Base-by-base conservation (phyloP, 495 filamentous ascomycete species). In the Clohesyomyces aquaticus region DNA sequence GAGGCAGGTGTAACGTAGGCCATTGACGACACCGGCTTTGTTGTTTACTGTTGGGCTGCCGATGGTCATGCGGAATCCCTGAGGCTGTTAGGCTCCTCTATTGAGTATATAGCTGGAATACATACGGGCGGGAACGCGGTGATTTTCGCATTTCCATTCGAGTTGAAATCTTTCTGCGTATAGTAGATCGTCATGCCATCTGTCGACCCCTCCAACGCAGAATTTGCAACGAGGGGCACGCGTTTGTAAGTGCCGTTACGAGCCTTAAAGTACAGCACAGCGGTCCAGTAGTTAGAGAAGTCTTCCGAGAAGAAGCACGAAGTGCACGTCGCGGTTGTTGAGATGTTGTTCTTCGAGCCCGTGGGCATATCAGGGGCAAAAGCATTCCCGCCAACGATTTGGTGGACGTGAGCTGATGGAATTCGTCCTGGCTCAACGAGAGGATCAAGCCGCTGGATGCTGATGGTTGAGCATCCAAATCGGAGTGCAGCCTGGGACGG, bases 31-130 rank as follows among this genome's bases (percentile, higher is more conserved):
- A 9, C 72, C 68, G 4, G 60, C 54, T 54, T 71, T 28, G 16
- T 12, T 14, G 52, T 51, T 68, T 8, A 69, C 73, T 41, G 76
- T 72, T 48, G 79, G 78, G 69, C 63, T 76, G 60, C 80, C 80
- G 46, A 83, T 78, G 1, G 78, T 78, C 80, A 83, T 83, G 53
- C 80, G 79, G 77, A 83, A 83, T 28, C 80, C 80, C 80, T 82
- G 38, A 28, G 0, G 22, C 22, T 25, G 23, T 61, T 41, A 59
- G 49, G 46, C 29, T 35, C 3, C 19, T 21, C 12, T 29, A 14
- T 46, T 25, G 14, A 16, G n/a, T n/a, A n/a, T n/a, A 21, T n/a
- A 18, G 27, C 16, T 32, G 41, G 22, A 52, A 4, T 28, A 53
- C 18, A 19, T 59, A 81, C 79, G 3, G 79, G 78, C 62, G 70